phyloP scores from a whole-genome alignment of 1,284 basidiomycete species.

The Cutaneotrichosporon sp. region DNA sequence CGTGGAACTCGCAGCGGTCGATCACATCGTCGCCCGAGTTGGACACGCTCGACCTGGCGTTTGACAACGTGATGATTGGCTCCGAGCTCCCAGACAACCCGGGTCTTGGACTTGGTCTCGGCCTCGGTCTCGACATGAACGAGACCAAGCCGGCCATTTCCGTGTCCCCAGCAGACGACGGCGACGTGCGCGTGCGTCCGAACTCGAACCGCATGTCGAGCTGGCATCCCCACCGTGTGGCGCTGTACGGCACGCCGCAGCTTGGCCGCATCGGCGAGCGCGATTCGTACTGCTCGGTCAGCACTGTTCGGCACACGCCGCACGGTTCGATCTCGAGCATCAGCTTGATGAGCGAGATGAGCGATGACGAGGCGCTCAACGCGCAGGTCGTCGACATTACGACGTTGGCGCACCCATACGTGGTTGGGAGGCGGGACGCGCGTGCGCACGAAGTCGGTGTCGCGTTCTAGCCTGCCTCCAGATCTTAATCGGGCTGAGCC shows the following conservation, averaged over 20 bases:
- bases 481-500: too few relatives aligned
- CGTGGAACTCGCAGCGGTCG: constrained; percentile 21
- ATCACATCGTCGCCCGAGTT: constrained; percentile 36
- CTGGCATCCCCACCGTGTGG: constrained; percentile 43
- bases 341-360: constrained; percentile 32
- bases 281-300: constrained; percentile 8
- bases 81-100: constrained; percentile 17
- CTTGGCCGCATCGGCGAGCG: constrained; percentile 12
- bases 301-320: constrained; percentile 13
- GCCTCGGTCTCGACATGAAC: constrained; percentile 5
- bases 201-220: constrained; percentile 29
- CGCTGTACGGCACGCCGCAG: constrained; percentile 37
- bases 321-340: constrained; percentile 13
- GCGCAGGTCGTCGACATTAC: constrained; percentile 44
- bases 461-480: constrained; percentile 14
- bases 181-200: background rate
- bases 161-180: constrained; percentile 5
- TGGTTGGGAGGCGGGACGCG: constrained; percentile 18
- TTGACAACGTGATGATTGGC: constrained; percentile 31
- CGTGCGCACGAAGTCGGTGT: constrained; percentile 23
- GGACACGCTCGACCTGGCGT: constrained; percentile 41
- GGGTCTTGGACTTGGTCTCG: constrained; percentile 33
- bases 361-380: constrained; percentile 45
- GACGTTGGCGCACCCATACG: constrained; percentile 26
- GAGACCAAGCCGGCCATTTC: constrained; percentile 1